Evolutionary conservation across 345 rosid genomes (phyloP).

Genomic region (Boechera stricta): DNA sequence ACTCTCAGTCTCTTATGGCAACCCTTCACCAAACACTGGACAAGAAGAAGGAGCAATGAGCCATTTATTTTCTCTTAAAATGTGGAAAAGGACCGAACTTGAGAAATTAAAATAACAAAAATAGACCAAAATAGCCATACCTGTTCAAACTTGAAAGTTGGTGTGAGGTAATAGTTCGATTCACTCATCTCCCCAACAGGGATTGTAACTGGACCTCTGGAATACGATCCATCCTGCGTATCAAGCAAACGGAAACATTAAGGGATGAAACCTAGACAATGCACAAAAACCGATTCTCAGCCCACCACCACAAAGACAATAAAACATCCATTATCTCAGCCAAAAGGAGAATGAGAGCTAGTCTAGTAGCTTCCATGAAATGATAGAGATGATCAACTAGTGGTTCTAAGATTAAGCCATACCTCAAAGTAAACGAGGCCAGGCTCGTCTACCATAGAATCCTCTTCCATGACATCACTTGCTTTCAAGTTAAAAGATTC

Average conservation of each 20-base stretch:
- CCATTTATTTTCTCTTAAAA: background rate
- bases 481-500: constrained; percentile 66
- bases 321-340: background rate
- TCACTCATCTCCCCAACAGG: constrained; percentile 70
- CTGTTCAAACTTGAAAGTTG: constrained; percentile 89
- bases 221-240: constrained; percentile 88
- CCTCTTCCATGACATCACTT: constrained; percentile 92
- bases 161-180: constrained; percentile 65
- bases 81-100: background rate
- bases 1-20: constrained; percentile 94
- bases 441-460: constrained; percentile 73
- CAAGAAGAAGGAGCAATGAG: constrained; percentile 10
- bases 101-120: background rate
- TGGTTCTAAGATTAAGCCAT: constrained; percentile 20
- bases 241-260: constrained; percentile 7
- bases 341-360: background rate
- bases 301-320: background rate
- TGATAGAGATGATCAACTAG: background rate
- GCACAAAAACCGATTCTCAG: background rate
- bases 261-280: constrained; percentile 1
- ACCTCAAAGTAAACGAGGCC: constrained; percentile 95
- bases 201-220: constrained; percentile 82
- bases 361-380: background rate
- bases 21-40: constrained; percentile 91
- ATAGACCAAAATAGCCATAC: constrained; percentile 45